phyloP scores from a whole-genome alignment of 148 eudicot species.

The Vaccinium myrtillus region DNA sequence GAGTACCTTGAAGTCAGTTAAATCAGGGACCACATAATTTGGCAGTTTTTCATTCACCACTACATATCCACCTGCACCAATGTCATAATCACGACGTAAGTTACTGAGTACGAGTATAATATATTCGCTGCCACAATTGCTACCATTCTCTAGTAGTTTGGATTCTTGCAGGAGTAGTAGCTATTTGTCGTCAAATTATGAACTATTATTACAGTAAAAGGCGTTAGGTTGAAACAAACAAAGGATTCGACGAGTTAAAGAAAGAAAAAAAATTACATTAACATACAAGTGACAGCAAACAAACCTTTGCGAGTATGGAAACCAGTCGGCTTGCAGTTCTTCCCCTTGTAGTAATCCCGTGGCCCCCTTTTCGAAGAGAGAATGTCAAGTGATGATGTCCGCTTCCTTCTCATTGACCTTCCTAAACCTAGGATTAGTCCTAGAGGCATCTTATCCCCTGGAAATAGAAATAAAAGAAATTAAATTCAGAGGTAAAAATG shows the following conservation, averaged over 20 bases:
- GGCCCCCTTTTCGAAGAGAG: slow-evolving; percentile 73
- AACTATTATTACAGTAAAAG: neutral
- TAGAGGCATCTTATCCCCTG: slow-evolving; percentile 42
- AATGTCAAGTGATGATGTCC: slow-evolving; percentile 83
- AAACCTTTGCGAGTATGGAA: slow-evolving; percentile 93
- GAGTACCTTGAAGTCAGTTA: slow-evolving; percentile 27
- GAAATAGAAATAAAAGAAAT: neutral
- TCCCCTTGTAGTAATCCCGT: slow-evolving; percentile 84
- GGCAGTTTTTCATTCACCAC: slow-evolving; percentile 26
- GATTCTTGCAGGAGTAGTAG: neutral
- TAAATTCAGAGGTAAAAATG: neutral
- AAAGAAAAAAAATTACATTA: neutral
- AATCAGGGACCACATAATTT: slow-evolving; percentile 23
- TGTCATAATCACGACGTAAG: slow-evolving; percentile 1
- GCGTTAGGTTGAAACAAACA: neutral
- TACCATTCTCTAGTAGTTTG: neutral
- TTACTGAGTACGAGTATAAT: neutral
- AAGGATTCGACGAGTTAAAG: neutral
- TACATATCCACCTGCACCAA: slow-evolving; percentile 24
- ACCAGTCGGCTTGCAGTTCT: slow-evolving; percentile 93
- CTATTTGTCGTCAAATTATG: neutral
- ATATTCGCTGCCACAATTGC: neutral
- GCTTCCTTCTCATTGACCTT: slow-evolving; percentile 73
- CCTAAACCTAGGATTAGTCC: slow-evolving; percentile 75
- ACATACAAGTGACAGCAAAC: neutral